phyloP scores from a whole-genome alignment of 1,284 basidiomycete species.

The Vanrija humicola region DNA sequence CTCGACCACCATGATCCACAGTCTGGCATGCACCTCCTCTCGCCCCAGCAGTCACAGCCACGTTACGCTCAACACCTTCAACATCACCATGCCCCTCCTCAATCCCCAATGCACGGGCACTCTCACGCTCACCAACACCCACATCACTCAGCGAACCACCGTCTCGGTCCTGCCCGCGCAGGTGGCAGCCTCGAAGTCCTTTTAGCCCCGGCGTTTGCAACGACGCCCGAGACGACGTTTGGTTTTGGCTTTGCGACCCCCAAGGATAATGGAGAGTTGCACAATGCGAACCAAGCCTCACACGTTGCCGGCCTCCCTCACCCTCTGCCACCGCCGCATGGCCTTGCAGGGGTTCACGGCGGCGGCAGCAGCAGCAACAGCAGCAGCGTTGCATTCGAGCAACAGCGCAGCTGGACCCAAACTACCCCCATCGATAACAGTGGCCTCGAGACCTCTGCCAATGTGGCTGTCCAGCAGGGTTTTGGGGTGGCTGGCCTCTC shows the following conservation, averaged over 20 bases:
- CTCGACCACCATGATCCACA: constrained; percentile 1
- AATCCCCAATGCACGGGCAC: neutral
- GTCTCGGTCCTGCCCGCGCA: constrained; percentile 6
- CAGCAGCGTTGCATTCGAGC: too few species aligned
- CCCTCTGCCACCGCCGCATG: neutral
- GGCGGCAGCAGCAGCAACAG: too few species aligned
- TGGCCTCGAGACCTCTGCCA: neutral
- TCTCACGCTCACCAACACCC: neutral
- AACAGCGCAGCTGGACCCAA: too few species aligned
- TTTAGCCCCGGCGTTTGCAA: constrained; percentile 16
- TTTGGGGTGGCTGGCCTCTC: neutral
- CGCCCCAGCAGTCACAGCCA: neutral
- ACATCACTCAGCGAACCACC: neutral
- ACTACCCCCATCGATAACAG: neutral
- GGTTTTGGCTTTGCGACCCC: neutral
- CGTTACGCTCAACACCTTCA: neutral
- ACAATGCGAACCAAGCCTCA: constrained; percentile 1
- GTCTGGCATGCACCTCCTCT: neutral
- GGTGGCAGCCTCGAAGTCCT: constrained; percentile 13
- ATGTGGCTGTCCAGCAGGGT: neutral
- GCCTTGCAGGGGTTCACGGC: too few species aligned
- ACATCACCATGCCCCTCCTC: neutral
- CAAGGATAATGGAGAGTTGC: neutral
- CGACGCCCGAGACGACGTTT: constrained; percentile 17
- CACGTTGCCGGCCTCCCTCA: neutral